A percentile compares a stretch with the other conserved stretches of the same genome.
Evolutionary conservation across 345 rosid species (phyloP).

Genomic region (Gossypium australe): DNA sequence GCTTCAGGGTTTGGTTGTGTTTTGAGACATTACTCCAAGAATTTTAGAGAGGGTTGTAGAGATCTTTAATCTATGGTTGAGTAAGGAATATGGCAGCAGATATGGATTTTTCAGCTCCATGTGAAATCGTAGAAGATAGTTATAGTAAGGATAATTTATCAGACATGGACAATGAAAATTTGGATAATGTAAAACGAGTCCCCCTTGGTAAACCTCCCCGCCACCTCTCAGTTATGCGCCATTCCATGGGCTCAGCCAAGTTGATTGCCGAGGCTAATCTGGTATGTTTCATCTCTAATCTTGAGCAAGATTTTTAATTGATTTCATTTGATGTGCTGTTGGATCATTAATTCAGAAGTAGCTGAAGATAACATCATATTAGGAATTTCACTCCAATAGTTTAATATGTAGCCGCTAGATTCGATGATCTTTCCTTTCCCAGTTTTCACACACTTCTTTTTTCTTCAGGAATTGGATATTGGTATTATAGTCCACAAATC

Average conservation of each 20-base stretch:
- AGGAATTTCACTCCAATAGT: neutral
- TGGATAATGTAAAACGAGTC: constrained; percentile 43
- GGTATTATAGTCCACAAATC: constrained; percentile 43
- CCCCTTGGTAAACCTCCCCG: constrained; percentile 71
- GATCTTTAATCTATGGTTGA: constrained; percentile 33
- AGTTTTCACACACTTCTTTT: neutral
- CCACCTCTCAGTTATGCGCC: constrained; percentile 43
- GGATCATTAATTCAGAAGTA: neutral
- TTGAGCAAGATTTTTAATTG: neutral
- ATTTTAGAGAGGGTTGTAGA: constrained; percentile 9
- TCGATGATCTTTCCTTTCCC: neutral
- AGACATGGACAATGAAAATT: constrained; percentile 32
- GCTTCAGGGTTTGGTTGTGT: neutral
- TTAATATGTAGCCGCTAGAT: neutral
- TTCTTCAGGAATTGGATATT: constrained; percentile 58
- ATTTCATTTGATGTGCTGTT: neutral
- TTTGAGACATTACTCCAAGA: neutral
- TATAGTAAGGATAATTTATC: constrained; percentile 35
- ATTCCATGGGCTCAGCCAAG: constrained; percentile 40
- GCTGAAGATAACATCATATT: neutral
- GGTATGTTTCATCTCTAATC: constrained; percentile 29
- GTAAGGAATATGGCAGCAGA: constrained; percentile 43
- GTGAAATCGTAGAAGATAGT: constrained; percentile 43
- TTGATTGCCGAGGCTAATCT: constrained; percentile 43
- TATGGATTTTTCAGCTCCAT: constrained; percentile 55